These are phyloP conservation scores for Rhododendron simsii DNA, from an alignment of 148 eudicot species.

Conservation along the genomic window DNA sequence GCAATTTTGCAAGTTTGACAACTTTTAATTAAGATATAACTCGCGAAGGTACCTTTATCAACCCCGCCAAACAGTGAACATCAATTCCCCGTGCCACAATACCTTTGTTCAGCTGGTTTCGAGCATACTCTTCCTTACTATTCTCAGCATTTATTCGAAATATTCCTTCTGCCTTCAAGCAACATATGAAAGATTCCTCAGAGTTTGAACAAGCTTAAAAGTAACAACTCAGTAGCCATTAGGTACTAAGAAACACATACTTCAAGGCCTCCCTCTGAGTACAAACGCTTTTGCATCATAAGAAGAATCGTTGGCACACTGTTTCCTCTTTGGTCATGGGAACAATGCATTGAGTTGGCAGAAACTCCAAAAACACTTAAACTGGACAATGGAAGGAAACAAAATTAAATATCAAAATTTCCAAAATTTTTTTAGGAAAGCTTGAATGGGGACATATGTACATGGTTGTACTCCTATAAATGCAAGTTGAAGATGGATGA, in stretches of 20 bases:
- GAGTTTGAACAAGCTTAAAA: not conserved
- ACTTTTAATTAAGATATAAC: not conserved
- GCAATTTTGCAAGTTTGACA: not conserved
- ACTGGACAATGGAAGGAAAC: slow-evolving; percentile 33
- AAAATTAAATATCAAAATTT: not conserved
- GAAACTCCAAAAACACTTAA: slow-evolving; percentile 84
- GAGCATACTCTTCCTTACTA: slow-evolving; percentile 58
- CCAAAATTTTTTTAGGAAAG: not conserved
- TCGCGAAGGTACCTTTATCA: slow-evolving; percentile 54
- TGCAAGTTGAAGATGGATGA: not conserved
- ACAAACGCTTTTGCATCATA: slow-evolving; percentile 66
- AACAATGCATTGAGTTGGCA: slow-evolving; percentile 86
- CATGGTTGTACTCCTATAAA: not conserved
- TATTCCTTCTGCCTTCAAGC: slow-evolving; percentile 80
- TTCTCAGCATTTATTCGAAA: slow-evolving; percentile 85
- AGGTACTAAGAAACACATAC: slow-evolving; percentile 26
- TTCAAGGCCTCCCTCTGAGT: slow-evolving; percentile 68
- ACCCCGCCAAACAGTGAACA: slow-evolving; percentile 87
- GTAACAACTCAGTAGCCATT: not conserved
- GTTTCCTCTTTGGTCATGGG: slow-evolving; percentile 70
- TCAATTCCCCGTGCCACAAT: slow-evolving; percentile 62
- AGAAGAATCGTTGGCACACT: slow-evolving; percentile 84
- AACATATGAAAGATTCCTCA: slow-evolving; percentile 18
- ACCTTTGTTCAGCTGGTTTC: slow-evolving; percentile 75
- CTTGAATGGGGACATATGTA: not conserved